Evolutionary conservation across 1,284 basidiomycete genomes (phyloP), one percentile per base, ranked within the genome.

Genomic region (Macrocybe sp.): DNA sequence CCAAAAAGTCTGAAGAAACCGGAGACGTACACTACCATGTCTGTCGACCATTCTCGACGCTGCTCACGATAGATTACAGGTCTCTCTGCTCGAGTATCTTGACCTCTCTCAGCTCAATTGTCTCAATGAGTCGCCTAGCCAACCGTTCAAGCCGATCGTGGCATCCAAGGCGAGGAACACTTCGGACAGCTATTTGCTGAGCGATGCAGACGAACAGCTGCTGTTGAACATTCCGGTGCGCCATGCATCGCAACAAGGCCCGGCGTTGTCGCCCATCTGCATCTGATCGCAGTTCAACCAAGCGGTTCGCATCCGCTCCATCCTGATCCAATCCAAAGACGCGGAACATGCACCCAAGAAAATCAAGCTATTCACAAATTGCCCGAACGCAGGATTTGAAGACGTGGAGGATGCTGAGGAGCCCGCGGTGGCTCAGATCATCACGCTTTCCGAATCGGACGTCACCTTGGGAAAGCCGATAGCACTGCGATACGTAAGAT

Each of bases 181-280:
- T 1, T 56, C 65, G 12, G 45, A 50, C 16, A 65, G 64, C 33
- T 88, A 80, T 63, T 73, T 93, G 50, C 75, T 85, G 55, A 89
- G 85, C 59, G 89, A 92, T 60, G 81, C 78, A 1, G 91, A 93
- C 60, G 89, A 89, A 59, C 83, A 93, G 59, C 69, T 90, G 11
- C 70, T 92, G 29, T 59, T 92, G 47, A 85, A 74, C 53, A 74
- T 92, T 47, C 74, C 77, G 16, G 87, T 87, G 60, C 59, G 81
- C 73, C 11, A 30, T 35, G 46, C 37, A n/a, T 29, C 28, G 32
- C 30, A 8, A n/a, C 11, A 41, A 7, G 8, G 14, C 14, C 35
- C 22, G 22, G 22, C 22, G 22, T 22, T 22, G 22, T 22, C 22
- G 22, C 22, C 22, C 22, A 22, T 22, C 22, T 22, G 22, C 22